Base-by-base conservation (phyloP, 169 alveolate species). In the Theileria sp. region DNA sequence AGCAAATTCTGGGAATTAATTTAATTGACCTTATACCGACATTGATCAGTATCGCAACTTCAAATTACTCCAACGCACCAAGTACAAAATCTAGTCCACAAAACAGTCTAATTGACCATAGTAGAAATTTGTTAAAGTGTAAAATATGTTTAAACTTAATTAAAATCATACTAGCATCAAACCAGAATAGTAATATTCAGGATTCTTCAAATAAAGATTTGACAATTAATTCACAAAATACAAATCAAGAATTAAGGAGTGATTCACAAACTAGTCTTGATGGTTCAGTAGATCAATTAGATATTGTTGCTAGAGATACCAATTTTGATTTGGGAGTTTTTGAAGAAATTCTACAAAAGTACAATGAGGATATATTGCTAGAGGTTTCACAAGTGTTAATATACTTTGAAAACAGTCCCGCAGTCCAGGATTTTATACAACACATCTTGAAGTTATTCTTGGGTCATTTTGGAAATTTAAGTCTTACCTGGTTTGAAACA, bases 361-460 rank as follows among this genome's bases (percentile, higher is more conserved):
- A 77, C 54, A 54, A 79, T 2, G 21, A 32, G 50, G 79, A 77
- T 50, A 61, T 83, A 15, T 73, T 83, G 54, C 68, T 81, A n/a
- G 89, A 83, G 36, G 64, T 83, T 50, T 83, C 86, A 56, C 74
- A 65, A 21, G 73, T 83, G 13, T 44, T 83, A 67, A 61, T 77
- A 26, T 60, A 62, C 54, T 79, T 79, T 9, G 66, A 32, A 5
- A 49, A 65, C 36, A 60, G 76, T 9, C 30, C 26, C 17, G 51
- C n/a, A 6, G 17, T 77, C 36, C 70, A 77, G 71, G 89, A 83
- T 17, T 25, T 51, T 3, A 71, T 66, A 7, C 75, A 38, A 5
- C 36, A 61, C 28, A 50, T 70, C 13, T 74, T 85, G 4, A 56
- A 73, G 61, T 61, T 79, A 23, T 78, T 85, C 68, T 21, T 62